These are phyloP conservation scores for Conidiobolus incongruus DNA, from an alignment of 371 early-diverging fungal genomes.

Conservation along the genomic window DNA sequence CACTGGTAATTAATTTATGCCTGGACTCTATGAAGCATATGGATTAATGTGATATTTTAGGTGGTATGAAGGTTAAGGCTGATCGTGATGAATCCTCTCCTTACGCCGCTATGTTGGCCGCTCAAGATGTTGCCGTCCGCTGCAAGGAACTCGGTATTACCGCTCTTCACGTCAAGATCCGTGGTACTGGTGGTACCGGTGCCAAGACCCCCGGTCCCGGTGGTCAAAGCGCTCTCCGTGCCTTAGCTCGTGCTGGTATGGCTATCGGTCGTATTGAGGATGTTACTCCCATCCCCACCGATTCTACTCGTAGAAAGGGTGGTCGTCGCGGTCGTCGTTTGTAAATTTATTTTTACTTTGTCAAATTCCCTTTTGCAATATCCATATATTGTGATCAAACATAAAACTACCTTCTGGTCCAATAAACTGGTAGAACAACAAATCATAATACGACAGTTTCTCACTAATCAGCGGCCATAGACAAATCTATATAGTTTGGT, in stretches of 20 bases:
- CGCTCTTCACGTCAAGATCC: conserved; percentile 98
- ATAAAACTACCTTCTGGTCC: too few species aligned
- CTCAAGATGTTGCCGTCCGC: conserved; percentile 97
- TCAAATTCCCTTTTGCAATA: too few species aligned
- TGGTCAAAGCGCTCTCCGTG: conserved; percentile 99
- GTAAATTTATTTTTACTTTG: conserved; percentile 19
- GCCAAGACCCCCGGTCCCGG: conserved; percentile 99
- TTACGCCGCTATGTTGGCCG: conserved; percentile 99
- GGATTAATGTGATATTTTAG: conserved; percentile 12
- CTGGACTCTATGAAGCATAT: too few species aligned
- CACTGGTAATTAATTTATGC: conserved; percentile 59
- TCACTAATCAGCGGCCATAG: too few species aligned
- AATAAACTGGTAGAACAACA: too few species aligned
- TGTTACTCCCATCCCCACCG: conserved; percentile 98
- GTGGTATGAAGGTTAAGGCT: conserved; percentile 99
- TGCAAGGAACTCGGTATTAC: conserved; percentile 99
- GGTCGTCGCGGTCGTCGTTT: conserved; percentile 99
- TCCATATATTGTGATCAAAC: too few species aligned
- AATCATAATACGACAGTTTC: too few species aligned
- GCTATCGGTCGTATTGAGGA: conserved; percentile 98
- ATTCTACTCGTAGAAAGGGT: conserved; percentile 98
- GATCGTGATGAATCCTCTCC: conserved; percentile 99
- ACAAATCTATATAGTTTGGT: too few species aligned
- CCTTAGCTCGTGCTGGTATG: conserved; percentile 98
- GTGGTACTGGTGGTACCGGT: conserved; percentile 99